Conservation (phyloP, 768 basidiomycete species). For the Cyclocybe aegerita region DNA sequence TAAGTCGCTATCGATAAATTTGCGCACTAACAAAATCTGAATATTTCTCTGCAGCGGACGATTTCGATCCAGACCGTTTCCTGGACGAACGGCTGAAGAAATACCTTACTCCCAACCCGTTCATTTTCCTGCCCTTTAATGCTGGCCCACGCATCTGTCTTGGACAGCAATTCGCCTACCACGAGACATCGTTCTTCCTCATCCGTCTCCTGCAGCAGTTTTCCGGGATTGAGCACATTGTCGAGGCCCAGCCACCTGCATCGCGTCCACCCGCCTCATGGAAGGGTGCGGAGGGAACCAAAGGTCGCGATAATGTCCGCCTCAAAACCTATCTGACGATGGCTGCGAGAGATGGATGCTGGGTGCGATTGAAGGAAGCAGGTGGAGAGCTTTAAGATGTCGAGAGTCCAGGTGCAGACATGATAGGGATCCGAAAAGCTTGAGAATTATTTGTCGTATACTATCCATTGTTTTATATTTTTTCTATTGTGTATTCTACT, state of each 20-base stretch:
- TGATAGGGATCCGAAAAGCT: too few relatives aligned
- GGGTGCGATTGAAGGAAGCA: slow-evolving; percentile 27
- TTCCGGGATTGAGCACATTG: slow-evolving; percentile 41
- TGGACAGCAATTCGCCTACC: slow-evolving; percentile 65
- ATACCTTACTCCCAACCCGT: slow-evolving; percentile 56
- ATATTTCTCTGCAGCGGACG: slow-evolving; percentile 35
- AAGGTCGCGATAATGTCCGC: slow-evolving; percentile 46
- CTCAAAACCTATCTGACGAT: slow-evolving; percentile 53
- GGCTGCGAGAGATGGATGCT: slow-evolving; percentile 33
- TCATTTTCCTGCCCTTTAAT: slow-evolving; percentile 56
- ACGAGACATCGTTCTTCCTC: slow-evolving; percentile 64
- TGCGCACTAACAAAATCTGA: neutral
- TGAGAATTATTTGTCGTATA: too few relatives aligned
- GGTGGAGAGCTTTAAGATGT: neutral
- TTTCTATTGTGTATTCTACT: too few relatives aligned
- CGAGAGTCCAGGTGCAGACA: too few relatives aligned
- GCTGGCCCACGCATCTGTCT: slow-evolving; percentile 53
- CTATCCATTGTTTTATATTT: too few relatives aligned
- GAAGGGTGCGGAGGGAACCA: slow-evolving; percentile 33
- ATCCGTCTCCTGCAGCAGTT: slow-evolving; percentile 59
- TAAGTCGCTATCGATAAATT: slow-evolving; percentile 20
- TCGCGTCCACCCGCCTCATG: slow-evolving; percentile 46
- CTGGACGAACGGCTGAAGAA: slow-evolving; percentile 58
- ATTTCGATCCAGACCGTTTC: slow-evolving; percentile 70
- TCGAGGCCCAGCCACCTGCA: slow-evolving; percentile 41